phyloP scores from a whole-genome alignment of 2,329 filamentous ascomycete genomes.

The Phoma sp. region DNA sequence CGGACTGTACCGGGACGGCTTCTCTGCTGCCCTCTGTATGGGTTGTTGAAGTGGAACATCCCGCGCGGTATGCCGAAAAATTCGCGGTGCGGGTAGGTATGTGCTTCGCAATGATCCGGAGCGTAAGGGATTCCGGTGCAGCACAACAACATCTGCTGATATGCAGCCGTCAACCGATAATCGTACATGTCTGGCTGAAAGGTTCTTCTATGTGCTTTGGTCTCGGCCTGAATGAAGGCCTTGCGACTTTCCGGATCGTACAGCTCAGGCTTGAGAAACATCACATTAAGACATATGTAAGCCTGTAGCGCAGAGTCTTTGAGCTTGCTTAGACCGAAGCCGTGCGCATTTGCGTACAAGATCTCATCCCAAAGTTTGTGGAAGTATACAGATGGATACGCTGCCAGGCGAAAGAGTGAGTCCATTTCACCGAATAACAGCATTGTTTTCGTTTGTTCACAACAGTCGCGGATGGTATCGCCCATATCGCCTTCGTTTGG shows the following conservation, averaged over 20 bases:
- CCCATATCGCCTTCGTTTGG: not conserved
- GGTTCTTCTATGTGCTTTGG: not conserved
- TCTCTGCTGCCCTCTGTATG: not conserved
- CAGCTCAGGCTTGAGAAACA: not conserved
- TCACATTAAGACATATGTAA: slow-evolving; percentile 1
- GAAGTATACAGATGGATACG: not conserved
- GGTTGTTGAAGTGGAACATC: not conserved
- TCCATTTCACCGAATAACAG: slow-evolving; percentile 1
- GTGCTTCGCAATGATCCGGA: not conserved
- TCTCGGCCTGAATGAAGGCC: not conserved
- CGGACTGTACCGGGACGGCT: not conserved
- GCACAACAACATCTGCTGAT: not conserved
- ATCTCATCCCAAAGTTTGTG: not conserved
- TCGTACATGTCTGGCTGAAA: not conserved
- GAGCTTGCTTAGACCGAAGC: not conserved
- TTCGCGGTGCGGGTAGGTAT: slow-evolving; percentile 2
- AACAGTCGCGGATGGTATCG: not conserved
- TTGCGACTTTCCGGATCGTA: not conserved
- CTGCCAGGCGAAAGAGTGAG: not conserved
- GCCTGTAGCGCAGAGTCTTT: not conserved
- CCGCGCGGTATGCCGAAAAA: not conserved
- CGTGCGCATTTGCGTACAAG: not conserved
- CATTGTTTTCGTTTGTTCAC: not conserved
- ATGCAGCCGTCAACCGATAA: not conserved
- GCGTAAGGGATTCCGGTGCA: not conserved